A percentile compares a stretch with the other conserved stretches of the same genome.
Conservation (phyloP, 2,329 filamentous ascomycete genomes). For the Penicillium italicum region DNA sequence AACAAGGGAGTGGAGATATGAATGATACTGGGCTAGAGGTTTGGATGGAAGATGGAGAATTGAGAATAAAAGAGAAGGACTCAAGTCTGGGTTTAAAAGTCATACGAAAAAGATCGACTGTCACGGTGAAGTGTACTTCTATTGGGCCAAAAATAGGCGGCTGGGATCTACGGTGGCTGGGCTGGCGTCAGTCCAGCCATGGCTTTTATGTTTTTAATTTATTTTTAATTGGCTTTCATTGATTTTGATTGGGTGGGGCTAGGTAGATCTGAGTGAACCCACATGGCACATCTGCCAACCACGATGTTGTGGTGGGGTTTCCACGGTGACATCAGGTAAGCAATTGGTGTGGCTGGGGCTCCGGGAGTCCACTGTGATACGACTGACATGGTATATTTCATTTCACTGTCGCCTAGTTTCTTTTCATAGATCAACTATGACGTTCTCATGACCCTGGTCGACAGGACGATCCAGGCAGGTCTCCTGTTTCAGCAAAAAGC, state of each 20-base stretch:
- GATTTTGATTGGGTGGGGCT: constrained; percentile 2
- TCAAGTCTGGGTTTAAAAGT: constrained; percentile 4
- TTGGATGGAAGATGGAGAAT: background rate
- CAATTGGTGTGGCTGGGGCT: constrained; percentile 21
- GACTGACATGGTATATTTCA: background rate
- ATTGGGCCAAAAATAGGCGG: constrained; percentile 22
- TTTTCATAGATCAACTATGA: constrained; percentile 21
- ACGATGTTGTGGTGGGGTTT: constrained; percentile 3
- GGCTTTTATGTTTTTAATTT: constrained; percentile 1
- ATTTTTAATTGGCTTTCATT: constrained; percentile 1
- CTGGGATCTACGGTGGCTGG: constrained; percentile 27
- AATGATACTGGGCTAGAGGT: background rate
- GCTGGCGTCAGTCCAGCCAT: constrained; percentile 9
- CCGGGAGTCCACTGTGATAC: constrained; percentile 8
- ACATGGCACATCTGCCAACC: constrained; percentile 5
- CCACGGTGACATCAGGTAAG: constrained; percentile 6
- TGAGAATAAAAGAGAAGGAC: background rate
- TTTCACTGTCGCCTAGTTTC: constrained; percentile 21
- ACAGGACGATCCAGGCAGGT: background rate
- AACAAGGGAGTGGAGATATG: background rate
- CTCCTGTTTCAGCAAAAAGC: constrained; percentile 6
- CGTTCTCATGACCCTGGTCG: constrained; percentile 2
- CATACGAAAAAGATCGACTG: background rate
- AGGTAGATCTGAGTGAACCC: background rate
- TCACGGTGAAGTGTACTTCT: constrained; percentile 7